Evolutionary conservation across 352 stramenopile genomes (phyloP).

Genomic region (Discostella stelligera): DNA sequence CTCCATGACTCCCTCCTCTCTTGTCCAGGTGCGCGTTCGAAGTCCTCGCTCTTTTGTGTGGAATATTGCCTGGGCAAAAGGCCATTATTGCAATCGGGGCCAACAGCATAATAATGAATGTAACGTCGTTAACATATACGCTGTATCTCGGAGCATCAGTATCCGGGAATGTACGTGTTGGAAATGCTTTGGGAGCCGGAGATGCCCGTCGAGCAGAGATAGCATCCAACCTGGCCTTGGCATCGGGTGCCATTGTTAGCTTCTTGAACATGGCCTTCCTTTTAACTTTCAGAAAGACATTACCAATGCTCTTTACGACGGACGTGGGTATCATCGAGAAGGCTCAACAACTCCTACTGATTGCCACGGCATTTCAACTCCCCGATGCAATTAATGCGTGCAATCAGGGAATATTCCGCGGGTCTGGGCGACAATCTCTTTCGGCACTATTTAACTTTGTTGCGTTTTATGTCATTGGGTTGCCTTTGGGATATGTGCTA

Average conservation of each 20-base stretch:
- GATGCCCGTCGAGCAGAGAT: conserved; percentile 81
- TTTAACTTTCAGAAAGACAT: conserved; percentile 56
- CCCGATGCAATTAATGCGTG: conserved; percentile 84
- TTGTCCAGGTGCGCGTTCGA: conserved; percentile 81
- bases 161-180: conserved; percentile 84
- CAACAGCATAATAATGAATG: conserved; percentile 84
- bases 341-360: conserved; percentile 66
- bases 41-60: conserved; percentile 79
- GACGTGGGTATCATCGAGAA: conserved; percentile 55
- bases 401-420: conserved; percentile 85
- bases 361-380: conserved; percentile 84
- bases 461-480: conserved; percentile 84
- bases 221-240: conserved; percentile 66
- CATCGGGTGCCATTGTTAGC: conserved; percentile 3
- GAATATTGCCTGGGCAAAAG: conserved; percentile 75
- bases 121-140: conserved; percentile 80
- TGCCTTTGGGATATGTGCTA: conserved; percentile 84
- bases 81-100: conserved; percentile 85
- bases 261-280: conserved; percentile 59
- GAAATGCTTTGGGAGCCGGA: conserved; percentile 85
- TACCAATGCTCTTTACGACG: conserved; percentile 77
- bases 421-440: conserved; percentile 84
- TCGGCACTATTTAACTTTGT: conserved; percentile 87
- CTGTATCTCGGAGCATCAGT: conserved; percentile 82
- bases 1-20: background rate